These are phyloP conservation scores for Xylaria sp. DNA, from an alignment of 2,329 filamentous ascomycete species.

Conservation along the genomic window DNA sequence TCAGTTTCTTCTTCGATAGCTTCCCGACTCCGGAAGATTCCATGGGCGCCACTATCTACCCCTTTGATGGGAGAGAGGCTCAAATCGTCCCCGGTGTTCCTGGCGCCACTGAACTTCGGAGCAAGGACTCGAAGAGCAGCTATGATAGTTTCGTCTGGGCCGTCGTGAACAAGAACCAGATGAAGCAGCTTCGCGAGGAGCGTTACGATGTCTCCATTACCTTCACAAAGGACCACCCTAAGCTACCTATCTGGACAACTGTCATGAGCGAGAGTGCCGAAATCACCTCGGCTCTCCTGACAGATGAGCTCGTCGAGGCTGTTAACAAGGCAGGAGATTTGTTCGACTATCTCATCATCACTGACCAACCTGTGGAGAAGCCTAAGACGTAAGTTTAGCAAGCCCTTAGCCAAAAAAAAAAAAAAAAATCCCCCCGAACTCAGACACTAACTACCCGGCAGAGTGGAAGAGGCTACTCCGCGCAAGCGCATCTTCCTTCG, in stretches of 20 bases:
- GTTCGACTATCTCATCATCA: conserved; percentile 88
- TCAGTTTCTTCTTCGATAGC: conserved; percentile 84
- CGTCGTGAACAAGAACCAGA: conserved; percentile 92
- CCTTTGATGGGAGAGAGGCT: conserved; percentile 92
- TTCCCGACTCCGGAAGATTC: conserved; percentile 76
- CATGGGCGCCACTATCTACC: conserved; percentile 81
- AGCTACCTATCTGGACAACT: conserved; percentile 89
- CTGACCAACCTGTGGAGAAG: conserved; percentile 89
- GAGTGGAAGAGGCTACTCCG: conserved; percentile 83
- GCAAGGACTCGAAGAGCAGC: conserved; percentile 70
- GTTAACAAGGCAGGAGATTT: conserved; percentile 80
- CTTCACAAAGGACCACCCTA: conserved; percentile 89
- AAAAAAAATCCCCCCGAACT: too few relatives aligned
- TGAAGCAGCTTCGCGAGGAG: conserved; percentile 90
- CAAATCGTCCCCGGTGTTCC: conserved; percentile 76
- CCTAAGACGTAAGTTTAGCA: conserved; percentile 73
- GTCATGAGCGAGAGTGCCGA: conserved; percentile 98
- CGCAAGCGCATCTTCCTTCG: conserved; percentile 89
- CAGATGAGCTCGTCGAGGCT: conserved; percentile 85
- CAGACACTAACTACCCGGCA: conserved; percentile 51
- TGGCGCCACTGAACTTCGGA: conserved; percentile 66
- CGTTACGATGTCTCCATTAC: conserved; percentile 96
- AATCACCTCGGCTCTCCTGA: conserved; percentile 87
- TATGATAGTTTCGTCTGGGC: conserved; percentile 96
- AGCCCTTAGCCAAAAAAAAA: not conserved